Evolutionary conservation across 2,329 filamentous ascomycete genomes (phyloP).

Genomic region (Dactylonectria macrodidyma): DNA sequence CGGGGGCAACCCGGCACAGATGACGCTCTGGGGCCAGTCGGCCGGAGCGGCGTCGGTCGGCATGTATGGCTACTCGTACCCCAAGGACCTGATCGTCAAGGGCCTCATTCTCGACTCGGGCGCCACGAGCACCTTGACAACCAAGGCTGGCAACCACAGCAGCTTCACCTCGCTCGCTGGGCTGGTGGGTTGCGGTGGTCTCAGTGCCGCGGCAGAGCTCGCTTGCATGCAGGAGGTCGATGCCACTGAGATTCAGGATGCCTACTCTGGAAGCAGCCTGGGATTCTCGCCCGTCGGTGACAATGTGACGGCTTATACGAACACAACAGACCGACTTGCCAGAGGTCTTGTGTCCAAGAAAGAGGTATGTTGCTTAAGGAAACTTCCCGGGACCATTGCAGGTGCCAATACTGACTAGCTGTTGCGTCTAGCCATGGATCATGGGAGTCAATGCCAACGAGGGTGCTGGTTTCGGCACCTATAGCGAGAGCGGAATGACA

Average conservation of each 20-base stretch:
- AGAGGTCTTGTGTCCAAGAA: constrained; percentile 33
- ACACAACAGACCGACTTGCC: constrained; percentile 33
- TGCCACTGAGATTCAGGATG: constrained; percentile 18
- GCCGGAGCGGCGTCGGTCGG: constrained; percentile 55
- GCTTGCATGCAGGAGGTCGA: constrained; percentile 19
- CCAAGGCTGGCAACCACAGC: constrained; percentile 17
- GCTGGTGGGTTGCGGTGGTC: constrained; percentile 21
- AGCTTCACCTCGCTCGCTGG: constrained; percentile 25
- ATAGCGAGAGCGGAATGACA: constrained; percentile 25
- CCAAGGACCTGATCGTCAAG: constrained; percentile 62
- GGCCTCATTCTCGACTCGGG: constrained; percentile 61
- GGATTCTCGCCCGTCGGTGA: constrained; percentile 32
- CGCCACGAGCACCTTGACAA: constrained; percentile 17
- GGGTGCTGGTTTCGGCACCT: constrained; percentile 33
- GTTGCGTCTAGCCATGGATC: constrained; percentile 25
- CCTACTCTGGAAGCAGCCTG: constrained; percentile 24
- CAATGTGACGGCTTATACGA: constrained; percentile 31
- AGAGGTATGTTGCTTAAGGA: constrained; percentile 9
- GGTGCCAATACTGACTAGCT: neutral
- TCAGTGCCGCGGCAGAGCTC: constrained; percentile 12
- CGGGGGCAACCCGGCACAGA: constrained; percentile 42
- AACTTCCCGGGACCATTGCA: neutral
- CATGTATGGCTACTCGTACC: constrained; percentile 63
- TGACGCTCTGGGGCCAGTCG: constrained; percentile 48
- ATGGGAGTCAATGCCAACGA: constrained; percentile 35